These are phyloP conservation scores for Cytospora mali DNA, from an alignment of 2,329 filamentous ascomycete species.

Conservation along the genomic window DNA sequence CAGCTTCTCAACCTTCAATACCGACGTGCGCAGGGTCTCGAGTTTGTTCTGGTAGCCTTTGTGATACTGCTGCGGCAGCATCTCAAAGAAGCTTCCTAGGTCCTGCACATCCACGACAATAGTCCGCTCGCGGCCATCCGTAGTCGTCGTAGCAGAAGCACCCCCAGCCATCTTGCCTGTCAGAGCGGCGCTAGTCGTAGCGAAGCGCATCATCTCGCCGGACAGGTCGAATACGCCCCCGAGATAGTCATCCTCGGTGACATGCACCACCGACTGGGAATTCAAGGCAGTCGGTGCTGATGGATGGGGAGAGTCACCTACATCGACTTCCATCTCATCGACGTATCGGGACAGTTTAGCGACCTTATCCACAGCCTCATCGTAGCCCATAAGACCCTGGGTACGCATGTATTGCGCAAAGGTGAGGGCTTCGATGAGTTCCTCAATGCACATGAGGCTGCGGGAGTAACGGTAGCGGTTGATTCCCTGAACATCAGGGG, in stretches of 20 bases:
- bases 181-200: conserved; percentile 83
- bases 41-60: conserved; percentile 75
- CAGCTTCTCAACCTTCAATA: conserved; percentile 90
- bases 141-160: conserved; percentile 30
- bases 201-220: conserved; percentile 96
- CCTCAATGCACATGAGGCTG: conserved; percentile 84
- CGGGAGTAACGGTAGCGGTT: conserved; percentile 82
- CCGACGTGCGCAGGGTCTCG: conserved; percentile 82
- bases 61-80: conserved; percentile 62
- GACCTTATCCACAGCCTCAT: conserved; percentile 57
- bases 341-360: conserved; percentile 37
- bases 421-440: conserved; percentile 88
- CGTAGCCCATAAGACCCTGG: conserved; percentile 71
- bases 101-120: conserved; percentile 82
- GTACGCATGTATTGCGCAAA: conserved; percentile 86
- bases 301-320: conserved; percentile 33
- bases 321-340: conserved; percentile 40
- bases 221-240: conserved; percentile 92
- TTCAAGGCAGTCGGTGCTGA: conserved; percentile 20
- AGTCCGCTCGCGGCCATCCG: conserved; percentile 47
- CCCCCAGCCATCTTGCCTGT: conserved; percentile 55
- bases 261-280: conserved; percentile 48
- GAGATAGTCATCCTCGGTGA: conserved; percentile 84
- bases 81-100: conserved; percentile 76
- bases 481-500: conserved; percentile 73